Base-by-base conservation (phyloP, 2,329 filamentous ascomycete species). In the Bipolaris zeicola region DNA sequence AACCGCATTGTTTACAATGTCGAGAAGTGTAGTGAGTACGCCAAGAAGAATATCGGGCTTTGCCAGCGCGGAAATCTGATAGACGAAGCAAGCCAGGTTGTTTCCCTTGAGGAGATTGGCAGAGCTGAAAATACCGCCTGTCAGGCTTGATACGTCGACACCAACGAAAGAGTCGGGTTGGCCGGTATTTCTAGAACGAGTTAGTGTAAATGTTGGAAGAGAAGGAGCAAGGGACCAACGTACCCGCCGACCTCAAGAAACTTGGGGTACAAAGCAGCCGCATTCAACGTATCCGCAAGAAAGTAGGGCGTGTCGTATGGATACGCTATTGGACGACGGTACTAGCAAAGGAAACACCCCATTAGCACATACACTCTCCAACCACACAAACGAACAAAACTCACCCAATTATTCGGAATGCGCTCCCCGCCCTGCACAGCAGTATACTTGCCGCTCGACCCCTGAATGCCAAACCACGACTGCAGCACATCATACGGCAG, bases 381-480 rank as follows among this genome's bases (percentile, higher is more conserved):
- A 10, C 14, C 46, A 22, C 26, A 18, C 22, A 1, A 13, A 36
- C 3, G 7, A 14, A 22, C 8, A 14, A 18, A 26, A 49, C 54
- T 20, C 48, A 60, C 60, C 64, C 66, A 67, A 38, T 67, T 67
- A 6, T 57, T 50, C 13, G 64, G 66, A 34, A 68, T 68, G 3
- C 55, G 49, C 57, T 68, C 66, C 0, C 47, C 39, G 5, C 64
- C 64, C 28, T 64, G 63, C 5, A 61, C 58, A 11, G 63, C 64
- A 1, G 53, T 61, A 53, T 62, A 68, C 10, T 58, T 63, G 5
- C 57, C 58, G 18, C 49, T 60, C 1, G 28, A 37, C 4, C 65
- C 65, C 10, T 65, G 22, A 4, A 68, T 54, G 43, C 66, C 66
- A 22, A 67, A 67, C 66, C 66, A 68, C 0, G 63, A 66, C 53